Evolutionary conservation across 2,329 filamentous ascomycete species (phyloP), one percentile per base, ranked within the genome.

Genomic region (Aspergillus pseudotamarii): DNA sequence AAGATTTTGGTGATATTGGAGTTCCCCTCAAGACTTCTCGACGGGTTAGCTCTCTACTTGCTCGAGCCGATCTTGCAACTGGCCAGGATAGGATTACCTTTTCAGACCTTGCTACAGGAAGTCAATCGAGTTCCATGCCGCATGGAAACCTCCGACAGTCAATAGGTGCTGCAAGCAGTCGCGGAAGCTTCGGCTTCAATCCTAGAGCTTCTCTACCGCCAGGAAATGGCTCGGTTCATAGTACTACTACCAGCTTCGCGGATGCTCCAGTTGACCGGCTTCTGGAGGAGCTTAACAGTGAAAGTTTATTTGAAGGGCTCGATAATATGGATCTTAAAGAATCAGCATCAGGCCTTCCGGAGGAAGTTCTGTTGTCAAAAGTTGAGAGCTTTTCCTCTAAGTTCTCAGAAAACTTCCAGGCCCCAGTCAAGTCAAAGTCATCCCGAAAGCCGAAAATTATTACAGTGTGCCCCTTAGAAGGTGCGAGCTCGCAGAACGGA

Each of bases 1-100:
- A 91, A 48, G 90, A 93, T 61, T 83, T 85, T 63, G 82, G 79
- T 26, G 79, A 83, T 60, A 81, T 85, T 36, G 82, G 84, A 32
- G 83, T 85, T 54, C 83, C 85, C 21, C 78, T 78, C n/a, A 85
- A 85, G 66, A 84, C 87, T 50, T 88, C 86, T n/a, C 88, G 95
- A 50, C 88, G 95, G 57, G 91, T 98, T 30, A 99, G 95, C 80
- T 98, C 94, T 19, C 86, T 97, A 79, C 83, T 97, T 59, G 94
- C 94, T 19, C 86, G 94, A 71, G 91, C 92, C 36, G 94, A 97
- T 74, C 82, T 97, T 23, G 94, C 92, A 0, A 90, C 92, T 11
- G 95, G 90, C 19, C 91, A 94, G 68, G 93, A 96, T 69, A 86
- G 91, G 71, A 85, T 89, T 1, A 86, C 89, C n/a, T 96, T 96